phyloP scores from a whole-genome alignment of 257 asterid species.

The Nicotiana paniculata region DNA sequence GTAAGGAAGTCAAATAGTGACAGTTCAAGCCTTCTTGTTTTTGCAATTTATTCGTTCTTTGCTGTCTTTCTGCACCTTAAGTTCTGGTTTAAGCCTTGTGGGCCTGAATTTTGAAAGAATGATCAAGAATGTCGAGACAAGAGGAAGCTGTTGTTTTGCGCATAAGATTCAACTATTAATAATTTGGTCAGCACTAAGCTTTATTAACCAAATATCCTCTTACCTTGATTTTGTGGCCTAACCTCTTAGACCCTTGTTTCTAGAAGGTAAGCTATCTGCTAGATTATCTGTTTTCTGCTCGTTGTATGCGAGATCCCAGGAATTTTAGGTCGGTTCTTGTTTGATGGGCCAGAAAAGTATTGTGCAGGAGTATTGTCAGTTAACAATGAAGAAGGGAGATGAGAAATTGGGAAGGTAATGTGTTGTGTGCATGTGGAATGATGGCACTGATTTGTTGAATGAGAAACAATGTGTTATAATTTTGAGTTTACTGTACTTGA shows the following conservation, averaged over 20 bases:
- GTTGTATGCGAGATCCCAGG: neutral
- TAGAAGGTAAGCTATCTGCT: neutral
- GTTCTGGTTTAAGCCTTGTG: neutral
- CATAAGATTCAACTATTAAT: neutral
- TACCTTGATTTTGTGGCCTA: neutral
- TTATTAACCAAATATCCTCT: neutral
- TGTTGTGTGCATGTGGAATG: conserved; percentile 1
- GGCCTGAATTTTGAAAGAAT: neutral
- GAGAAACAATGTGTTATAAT: neutral
- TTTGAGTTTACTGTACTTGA: neutral
- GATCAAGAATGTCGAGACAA: neutral
- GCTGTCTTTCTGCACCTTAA: neutral
- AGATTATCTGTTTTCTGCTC: neutral
- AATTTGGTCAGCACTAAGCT: neutral
- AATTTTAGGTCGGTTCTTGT: neutral
- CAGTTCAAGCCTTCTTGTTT: neutral
- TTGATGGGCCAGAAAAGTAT: neutral
- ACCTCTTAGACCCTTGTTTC: neutral
- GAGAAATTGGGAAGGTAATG: neutral
- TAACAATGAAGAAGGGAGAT: neutral
- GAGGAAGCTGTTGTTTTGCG: neutral
- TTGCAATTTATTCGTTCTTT: neutral
- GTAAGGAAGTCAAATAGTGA: too few relatives aligned
- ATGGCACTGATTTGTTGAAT: neutral
- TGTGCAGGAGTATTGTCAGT: neutral